Evolutionary conservation across 441 rosid genomes (phyloP), one percentile per base, ranked within the genome.

Genomic region (Bruguiera hainesii): DNA sequence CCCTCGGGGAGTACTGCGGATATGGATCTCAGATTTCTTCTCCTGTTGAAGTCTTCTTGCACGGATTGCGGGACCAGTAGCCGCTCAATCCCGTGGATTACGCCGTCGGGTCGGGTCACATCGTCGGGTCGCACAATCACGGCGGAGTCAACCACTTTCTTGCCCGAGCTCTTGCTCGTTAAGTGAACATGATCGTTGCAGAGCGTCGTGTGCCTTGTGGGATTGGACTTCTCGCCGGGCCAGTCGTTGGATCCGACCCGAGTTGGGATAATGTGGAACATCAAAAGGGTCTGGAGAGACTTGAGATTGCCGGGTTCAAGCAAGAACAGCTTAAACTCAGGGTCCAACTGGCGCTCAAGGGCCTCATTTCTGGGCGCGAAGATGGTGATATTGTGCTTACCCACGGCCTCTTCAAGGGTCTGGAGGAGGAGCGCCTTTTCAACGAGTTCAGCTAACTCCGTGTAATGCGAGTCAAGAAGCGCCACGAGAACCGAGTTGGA

Each of bases 401-500:
- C 87, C 15, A 91, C 94, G 25, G 96, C 88, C 56, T 82, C 83
- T 69, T 91, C 97, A 1, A 91, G 84, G 5, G 89, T 82, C 21
- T 86, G 94, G 6, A 91, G 85, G 7, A 91, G 87, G 53, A 91
- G 89, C 59, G 96, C 97, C 75, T 91, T 91, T 71, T 91, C 97
- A 0, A 89, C 87, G 13, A 91, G 85, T 60, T 91, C 97, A 18
- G 96, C 86, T 15, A 91, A 79, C 67, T 87, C 96, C 0, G 97
- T 91, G 69, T 89, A 91, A 83, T 85, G 97, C 30, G 97, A 91
- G 78, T 91, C 97, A 23, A 91, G 91, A 26, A 91, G 90, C 26
- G 96, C 97, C 0, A 91, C 96, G 29, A 91, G 87, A 56, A 91
- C 85, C 0, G 96, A 91, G 67, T 91, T 89, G 20, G 97, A 91